These are phyloP conservation scores for Phytopythium helicoides DNA, from an alignment of 352 stramenopile genomes.

Conservation along the genomic window DNA sequence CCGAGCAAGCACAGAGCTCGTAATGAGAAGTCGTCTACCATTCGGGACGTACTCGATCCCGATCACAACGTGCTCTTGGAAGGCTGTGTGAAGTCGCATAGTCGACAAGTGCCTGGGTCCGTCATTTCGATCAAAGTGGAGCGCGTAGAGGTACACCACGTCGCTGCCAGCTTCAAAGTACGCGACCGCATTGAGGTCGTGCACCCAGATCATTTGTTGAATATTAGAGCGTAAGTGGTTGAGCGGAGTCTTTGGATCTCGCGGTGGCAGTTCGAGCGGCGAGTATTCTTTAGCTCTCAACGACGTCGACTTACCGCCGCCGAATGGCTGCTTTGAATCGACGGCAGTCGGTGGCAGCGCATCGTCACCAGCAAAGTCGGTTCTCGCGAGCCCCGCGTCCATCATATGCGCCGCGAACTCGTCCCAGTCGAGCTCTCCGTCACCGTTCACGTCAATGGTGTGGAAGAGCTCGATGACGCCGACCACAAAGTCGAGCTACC, in stretches of 20 bases:
- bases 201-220: conserved; percentile 47
- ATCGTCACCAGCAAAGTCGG: conserved; percentile 48
- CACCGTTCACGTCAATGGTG: conserved; percentile 89
- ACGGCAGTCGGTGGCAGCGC: conserved; percentile 4
- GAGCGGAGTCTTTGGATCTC: conserved; percentile 49
- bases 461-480: conserved; percentile 87
- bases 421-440: conserved; percentile 86
- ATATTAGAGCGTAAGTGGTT: conserved; percentile 42
- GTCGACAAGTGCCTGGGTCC: conserved; percentile 57
- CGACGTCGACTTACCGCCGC: background rate
- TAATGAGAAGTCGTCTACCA: conserved; percentile 32
- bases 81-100: conserved; percentile 70
- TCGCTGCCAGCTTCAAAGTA: conserved; percentile 68
- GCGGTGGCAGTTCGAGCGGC: conserved; percentile 26
- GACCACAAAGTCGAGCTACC: conserved; percentile 76
- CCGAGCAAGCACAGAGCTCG: conserved; percentile 50
- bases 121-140: conserved; percentile 64
- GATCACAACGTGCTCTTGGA: conserved; percentile 65
- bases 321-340: conserved; percentile 6
- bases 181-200: conserved; percentile 52
- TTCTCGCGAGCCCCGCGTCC: conserved; percentile 59
- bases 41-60: conserved; percentile 53
- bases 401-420: conserved; percentile 89
- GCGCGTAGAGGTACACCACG: conserved; percentile 63
- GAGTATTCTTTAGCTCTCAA: conserved; percentile 28